Percentiles rank a stretch among this genome's conserved stretches.
Conservation (phyloP, 768 basidiomycete species). For the Trichaptum fuscoviolaceum region DNA sequence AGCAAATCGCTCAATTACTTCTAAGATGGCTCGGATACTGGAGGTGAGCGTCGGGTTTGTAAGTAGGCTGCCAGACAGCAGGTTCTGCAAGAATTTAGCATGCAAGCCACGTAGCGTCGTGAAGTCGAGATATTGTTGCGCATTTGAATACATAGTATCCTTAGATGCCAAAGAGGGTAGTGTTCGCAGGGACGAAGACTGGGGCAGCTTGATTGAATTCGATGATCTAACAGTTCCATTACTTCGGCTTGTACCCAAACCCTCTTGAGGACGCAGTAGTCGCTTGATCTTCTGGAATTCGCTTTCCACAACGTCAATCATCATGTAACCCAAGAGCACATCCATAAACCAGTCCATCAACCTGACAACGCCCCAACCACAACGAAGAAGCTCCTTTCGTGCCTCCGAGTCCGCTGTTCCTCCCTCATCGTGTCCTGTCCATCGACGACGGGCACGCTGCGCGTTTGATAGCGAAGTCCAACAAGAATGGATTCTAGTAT, state of each 20-base stretch:
- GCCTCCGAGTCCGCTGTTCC: slow-evolving; percentile 66
- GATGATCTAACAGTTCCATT: neutral
- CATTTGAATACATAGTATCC: slow-evolving; percentile 10
- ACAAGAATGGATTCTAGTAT: slow-evolving; percentile 70
- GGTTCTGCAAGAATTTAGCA: slow-evolving; percentile 69
- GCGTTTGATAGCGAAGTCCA: slow-evolving; percentile 85
- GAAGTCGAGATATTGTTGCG: slow-evolving; percentile 63
- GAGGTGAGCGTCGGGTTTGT: slow-evolving; percentile 57
- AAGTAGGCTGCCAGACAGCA: slow-evolving; percentile 76
- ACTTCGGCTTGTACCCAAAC: slow-evolving; percentile 1
- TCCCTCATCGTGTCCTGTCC: slow-evolving; percentile 86
- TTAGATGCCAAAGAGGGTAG: neutral
- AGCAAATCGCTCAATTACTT: slow-evolving; percentile 82
- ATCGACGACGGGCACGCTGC: slow-evolving; percentile 76
- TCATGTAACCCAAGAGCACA: slow-evolving; percentile 74
- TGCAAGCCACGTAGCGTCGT: slow-evolving; percentile 81
- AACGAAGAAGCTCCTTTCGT: slow-evolving; percentile 61
- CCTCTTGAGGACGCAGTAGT: slow-evolving; percentile 29
- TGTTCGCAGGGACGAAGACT: neutral
- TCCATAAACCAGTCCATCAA: slow-evolving; percentile 93
- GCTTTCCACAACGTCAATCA: slow-evolving; percentile 85
- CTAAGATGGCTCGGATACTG: slow-evolving; percentile 67
- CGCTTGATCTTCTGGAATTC: slow-evolving; percentile 73
- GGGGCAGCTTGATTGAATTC: neutral
- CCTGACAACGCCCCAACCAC: slow-evolving; percentile 82